Conservation (phyloP, 148 eudicot genomes). For the Vaccinium corymbosum region DNA sequence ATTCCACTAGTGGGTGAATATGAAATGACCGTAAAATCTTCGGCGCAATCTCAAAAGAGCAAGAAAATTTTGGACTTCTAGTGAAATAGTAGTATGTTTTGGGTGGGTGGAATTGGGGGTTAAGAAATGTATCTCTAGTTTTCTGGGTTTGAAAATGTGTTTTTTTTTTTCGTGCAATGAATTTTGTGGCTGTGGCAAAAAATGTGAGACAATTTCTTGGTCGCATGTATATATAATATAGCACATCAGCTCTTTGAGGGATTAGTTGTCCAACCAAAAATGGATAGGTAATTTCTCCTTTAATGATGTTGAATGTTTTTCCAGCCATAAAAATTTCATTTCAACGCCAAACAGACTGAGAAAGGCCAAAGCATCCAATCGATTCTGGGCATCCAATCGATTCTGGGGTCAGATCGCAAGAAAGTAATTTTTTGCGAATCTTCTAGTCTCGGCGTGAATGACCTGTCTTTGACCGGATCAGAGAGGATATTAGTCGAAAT, state of each 20-base stretch:
- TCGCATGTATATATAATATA: neutral
- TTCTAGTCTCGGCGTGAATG: too few relatives aligned
- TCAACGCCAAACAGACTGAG: neutral
- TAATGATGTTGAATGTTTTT: neutral
- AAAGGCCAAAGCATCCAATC: too few relatives aligned
- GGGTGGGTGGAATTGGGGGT: neutral
- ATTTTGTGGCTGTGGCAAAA: neutral
- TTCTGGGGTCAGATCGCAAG: too few relatives aligned
- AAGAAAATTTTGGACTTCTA: constrained; percentile 15
- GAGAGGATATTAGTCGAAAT: too few relatives aligned
- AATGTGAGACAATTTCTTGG: neutral
- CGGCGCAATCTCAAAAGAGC: neutral
- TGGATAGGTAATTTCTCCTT: neutral
- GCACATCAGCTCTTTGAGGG: neutral
- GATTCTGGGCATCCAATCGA: too few relatives aligned
- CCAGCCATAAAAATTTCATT: neutral
- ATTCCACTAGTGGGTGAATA: constrained; percentile 14
- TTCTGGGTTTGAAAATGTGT: neutral
- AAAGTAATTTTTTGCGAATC: too few relatives aligned
- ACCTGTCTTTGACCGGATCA: too few relatives aligned
- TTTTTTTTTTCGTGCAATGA: neutral
- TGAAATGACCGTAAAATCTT: constrained; percentile 13
- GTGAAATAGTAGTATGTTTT: neutral
- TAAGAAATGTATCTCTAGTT: neutral
- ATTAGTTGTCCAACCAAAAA: neutral